Evolutionary conservation across 2,329 filamentous ascomycete genomes (phyloP).

Genomic region (Fusarium equiseti): DNA sequence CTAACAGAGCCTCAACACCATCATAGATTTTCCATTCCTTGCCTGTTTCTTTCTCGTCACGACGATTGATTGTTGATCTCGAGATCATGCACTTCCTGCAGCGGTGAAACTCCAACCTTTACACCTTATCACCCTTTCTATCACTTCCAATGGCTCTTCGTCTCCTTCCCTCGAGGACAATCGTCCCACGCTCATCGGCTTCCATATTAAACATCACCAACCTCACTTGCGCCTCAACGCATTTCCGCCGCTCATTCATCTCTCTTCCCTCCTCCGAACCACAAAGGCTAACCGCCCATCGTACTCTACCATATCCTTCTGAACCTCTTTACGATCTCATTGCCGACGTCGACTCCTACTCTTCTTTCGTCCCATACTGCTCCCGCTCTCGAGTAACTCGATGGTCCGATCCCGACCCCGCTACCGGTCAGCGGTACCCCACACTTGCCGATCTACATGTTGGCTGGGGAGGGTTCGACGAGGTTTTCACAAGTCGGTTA

Average conservation of each 20-base stretch:
- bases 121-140: neutral
- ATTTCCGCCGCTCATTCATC: conserved; percentile 57
- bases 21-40: conserved; percentile 31
- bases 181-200: conserved; percentile 29
- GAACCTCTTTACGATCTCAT: conserved; percentile 83
- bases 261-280: conserved; percentile 49
- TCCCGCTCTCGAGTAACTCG: conserved; percentile 79
- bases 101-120: neutral
- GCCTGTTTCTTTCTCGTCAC: neutral
- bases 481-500: conserved; percentile 84
- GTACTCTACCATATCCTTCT: conserved; percentile 81
- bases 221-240: conserved; percentile 35
- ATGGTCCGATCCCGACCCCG: conserved; percentile 70
- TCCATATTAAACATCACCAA: conserved; percentile 31
- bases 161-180: conserved; percentile 19
- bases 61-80: neutral
- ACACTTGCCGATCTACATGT: conserved; percentile 82
- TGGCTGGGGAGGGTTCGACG: conserved; percentile 86
- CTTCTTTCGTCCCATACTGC: conserved; percentile 92
- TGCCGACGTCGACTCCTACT: conserved; percentile 88
- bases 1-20: conserved; percentile 44
- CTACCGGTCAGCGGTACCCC: conserved; percentile 70
- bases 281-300: conserved; percentile 78
- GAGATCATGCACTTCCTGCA: conserved; percentile 11
- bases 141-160: conserved; percentile 37